Percentiles rank a stretch among this genome's conserved stretches.
These are phyloP conservation scores for Boletellus emodensis DNA, from an alignment of 768 basidiomycete genomes.

Conservation along the genomic window DNA sequence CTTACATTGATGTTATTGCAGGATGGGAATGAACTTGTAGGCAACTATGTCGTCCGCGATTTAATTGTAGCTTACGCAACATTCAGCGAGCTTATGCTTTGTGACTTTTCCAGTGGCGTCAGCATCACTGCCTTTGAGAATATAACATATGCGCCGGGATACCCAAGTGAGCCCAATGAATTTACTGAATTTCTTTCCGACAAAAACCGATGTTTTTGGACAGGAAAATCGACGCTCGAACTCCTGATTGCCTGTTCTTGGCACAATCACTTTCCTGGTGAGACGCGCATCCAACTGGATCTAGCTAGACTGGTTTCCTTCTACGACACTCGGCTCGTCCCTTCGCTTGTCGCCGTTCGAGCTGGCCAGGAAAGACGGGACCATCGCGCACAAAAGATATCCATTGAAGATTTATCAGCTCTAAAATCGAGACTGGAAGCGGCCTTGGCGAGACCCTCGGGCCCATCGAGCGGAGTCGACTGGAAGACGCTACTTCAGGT, in stretches of 20 bases:
- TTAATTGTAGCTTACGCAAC: too few relatives aligned
- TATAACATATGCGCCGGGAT: too few relatives aligned
- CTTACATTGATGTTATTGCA: slow-evolving; percentile 4
- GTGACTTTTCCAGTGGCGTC: too few relatives aligned
- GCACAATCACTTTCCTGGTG: slow-evolving; percentile 36
- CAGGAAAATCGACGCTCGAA: too few relatives aligned
- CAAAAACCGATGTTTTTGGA: too few relatives aligned
- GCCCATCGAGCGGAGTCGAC: slow-evolving; percentile 29
- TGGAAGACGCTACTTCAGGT: slow-evolving; percentile 31
- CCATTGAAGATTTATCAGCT: slow-evolving; percentile 16
- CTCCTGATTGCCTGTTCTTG: slow-evolving; percentile 20
- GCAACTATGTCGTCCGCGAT: slow-evolving; percentile 7
- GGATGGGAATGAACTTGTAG: slow-evolving; percentile 45
- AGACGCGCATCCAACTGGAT: slow-evolving; percentile 33
- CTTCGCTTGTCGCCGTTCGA: slow-evolving; percentile 28
- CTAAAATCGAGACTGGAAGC: slow-evolving; percentile 8
- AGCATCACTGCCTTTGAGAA: too few relatives aligned
- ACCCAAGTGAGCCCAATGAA: too few relatives aligned
- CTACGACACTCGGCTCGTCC: slow-evolving; percentile 32
- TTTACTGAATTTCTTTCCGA: too few relatives aligned
- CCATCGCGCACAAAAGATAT: slow-evolving; percentile 29
- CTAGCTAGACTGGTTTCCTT: slow-evolving; percentile 33
- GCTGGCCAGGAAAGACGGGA: slow-evolving; percentile 25
- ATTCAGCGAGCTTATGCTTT: too few relatives aligned
- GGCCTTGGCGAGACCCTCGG: slow-evolving; percentile 8